Base-by-base conservation (phyloP, 805 yeast species). In the Komagataella mondaviorum region DNA sequence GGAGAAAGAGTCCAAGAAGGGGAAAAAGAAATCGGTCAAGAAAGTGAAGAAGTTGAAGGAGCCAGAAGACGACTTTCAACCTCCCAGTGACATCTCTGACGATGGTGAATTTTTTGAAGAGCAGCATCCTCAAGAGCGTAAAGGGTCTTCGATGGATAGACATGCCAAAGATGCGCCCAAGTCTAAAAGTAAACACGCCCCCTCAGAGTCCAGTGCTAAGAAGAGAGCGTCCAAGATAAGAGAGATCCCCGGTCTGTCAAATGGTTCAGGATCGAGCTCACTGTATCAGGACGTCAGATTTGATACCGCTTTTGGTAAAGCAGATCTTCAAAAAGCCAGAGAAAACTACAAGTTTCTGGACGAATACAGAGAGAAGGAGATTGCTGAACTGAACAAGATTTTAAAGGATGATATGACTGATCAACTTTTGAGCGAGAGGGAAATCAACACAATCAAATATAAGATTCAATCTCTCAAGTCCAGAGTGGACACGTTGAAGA, bases 271-370 rank as follows among this genome's bases (percentile, higher is more conserved):
- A 52, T 59, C 64, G 49, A 59, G 64, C 14, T 71, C 70, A 14
- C 66, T 83, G 24, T 83, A 85, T 62, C 75, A 78, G 49, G 99
- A 93, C 68, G 83, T 95, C 39, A 74, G 99, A 57, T 93, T 93
- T 63, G 96, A 93, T 65, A 77, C 91, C 2, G 89, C 96, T 0
- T 80, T 80, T 55, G 98, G 98, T 52, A 84, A 80, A 58, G 87
- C 93, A 1, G 91, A 90, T 62, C 67, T 77, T 53, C 69, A 72
- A 36, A 72, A 74, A 53, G 77, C 86, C 16, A 73, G 97, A 54
- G 78, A 80, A 59, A 83, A 91, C 60, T 93, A 93, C 68, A 76
- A 79, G 47, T 93, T 93, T 62, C 68, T 93, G 53, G 96, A 89
- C 64, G 89, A 85, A 45, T 93, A 93, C 64, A 76, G 98, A 63